Conservation (phyloP, 768 basidiomycete genomes). For the Scleroderma citrinum region DNA sequence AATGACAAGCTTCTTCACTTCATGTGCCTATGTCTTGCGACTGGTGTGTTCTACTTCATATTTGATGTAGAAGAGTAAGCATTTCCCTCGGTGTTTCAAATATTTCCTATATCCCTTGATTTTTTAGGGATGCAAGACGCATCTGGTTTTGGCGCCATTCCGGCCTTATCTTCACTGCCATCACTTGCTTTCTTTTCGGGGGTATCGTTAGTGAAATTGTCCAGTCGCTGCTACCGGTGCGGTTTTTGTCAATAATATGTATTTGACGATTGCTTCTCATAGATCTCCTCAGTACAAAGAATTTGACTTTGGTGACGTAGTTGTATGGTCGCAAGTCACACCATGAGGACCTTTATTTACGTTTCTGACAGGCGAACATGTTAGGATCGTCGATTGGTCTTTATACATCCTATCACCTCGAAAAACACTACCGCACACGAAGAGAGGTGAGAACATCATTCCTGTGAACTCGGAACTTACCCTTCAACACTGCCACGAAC, state of each 20-base stretch:
- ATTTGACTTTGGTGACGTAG: conserved; percentile 68
- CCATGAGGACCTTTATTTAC: conserved; percentile 8
- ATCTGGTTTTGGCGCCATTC: conserved; percentile 86
- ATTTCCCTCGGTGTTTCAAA: neutral
- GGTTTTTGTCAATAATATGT: conserved; percentile 15
- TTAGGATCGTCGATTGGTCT: conserved; percentile 69
- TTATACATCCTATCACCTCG: conserved; percentile 58
- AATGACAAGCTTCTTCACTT: conserved; percentile 82
- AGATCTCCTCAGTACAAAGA: conserved; percentile 48
- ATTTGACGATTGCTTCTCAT: neutral
- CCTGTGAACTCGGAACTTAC: neutral
- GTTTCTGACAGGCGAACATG: conserved; percentile 59
- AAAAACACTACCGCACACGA: conserved; percentile 70
- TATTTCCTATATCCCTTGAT: neutral
- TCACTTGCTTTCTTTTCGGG: conserved; percentile 74
- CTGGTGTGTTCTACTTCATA: conserved; percentile 81
- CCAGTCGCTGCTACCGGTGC: conserved; percentile 69
- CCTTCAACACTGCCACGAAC: neutral
- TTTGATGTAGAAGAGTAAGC: conserved; percentile 84
- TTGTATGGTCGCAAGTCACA: conserved; percentile 38
- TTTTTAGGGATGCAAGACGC: conserved; percentile 61
- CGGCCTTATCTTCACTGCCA: conserved; percentile 57
- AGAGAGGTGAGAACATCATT: conserved; percentile 52
- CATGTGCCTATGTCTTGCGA: conserved; percentile 68
- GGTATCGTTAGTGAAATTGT: conserved; percentile 79